A percentile compares a stretch with the other conserved stretches of the same genome.
These are phyloP conservation scores for Backusella sp. DNA, from an alignment of 192 early-diverging fungal genomes.

Conservation along the genomic window DNA sequence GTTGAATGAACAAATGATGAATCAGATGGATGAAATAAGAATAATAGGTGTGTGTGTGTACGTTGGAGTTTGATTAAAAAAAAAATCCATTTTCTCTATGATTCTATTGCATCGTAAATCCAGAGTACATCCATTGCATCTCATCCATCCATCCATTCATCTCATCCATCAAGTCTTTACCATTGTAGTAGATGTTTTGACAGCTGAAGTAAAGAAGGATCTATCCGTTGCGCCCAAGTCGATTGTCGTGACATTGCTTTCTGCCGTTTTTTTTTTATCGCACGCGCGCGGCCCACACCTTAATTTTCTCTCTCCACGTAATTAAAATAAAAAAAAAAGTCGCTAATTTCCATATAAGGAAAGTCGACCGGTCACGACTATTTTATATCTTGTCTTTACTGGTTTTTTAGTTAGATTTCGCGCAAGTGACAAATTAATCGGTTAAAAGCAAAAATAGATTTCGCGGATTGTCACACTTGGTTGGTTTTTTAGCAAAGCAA, in stretches of 20 bases:
- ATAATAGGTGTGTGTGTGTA: not conserved
- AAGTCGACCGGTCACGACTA: not conserved
- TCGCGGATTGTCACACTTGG: too few species aligned
- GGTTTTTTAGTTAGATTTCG: too few species aligned
- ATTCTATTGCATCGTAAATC: too few species aligned
- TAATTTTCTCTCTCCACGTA: not conserved
- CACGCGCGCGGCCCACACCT: not conserved
- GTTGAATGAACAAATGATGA: not conserved
- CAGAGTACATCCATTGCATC: conserved; percentile 10
- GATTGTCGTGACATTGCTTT: conserved; percentile 3
- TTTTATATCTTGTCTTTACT: too few species aligned
- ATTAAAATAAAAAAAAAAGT: not conserved
- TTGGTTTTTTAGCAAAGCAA: too few species aligned
- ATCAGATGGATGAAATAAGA: not conserved
- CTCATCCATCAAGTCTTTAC: conserved; percentile 10
- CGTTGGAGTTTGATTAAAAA: not conserved
- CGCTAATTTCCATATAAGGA: not conserved
- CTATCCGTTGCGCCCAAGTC: not conserved
- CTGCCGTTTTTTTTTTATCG: not conserved
- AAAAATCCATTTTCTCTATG: not conserved
- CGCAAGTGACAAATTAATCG: too few species aligned
- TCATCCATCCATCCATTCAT: not conserved
- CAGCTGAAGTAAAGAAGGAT: conserved; percentile 24
- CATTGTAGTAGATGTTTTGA: conserved; percentile 19
- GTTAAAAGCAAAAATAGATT: too few species aligned